A percentile compares a stretch with the other conserved stretches of the same genome.
phyloP scores from a whole-genome alignment of 2,329 filamentous ascomycete species.

The Botryotinia narcissicola region DNA sequence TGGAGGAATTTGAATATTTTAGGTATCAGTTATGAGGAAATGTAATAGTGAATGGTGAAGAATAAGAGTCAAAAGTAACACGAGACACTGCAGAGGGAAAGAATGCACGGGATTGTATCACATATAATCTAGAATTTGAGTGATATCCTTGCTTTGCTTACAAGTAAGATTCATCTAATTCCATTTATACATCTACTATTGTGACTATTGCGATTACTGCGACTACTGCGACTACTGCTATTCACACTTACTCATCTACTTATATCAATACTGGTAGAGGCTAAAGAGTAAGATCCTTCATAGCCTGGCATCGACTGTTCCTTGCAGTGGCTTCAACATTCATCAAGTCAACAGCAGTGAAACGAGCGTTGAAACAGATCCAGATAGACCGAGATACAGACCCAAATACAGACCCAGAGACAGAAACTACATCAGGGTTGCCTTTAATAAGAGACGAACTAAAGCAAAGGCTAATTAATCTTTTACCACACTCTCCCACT shows the following conservation, averaged over 20 bases:
- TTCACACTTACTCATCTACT: neutral
- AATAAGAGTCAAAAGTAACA: neutral
- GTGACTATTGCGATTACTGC: neutral
- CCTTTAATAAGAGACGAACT: neutral
- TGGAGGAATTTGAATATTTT: neutral
- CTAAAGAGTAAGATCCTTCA: neutral
- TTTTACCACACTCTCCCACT: neutral
- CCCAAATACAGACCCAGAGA: neutral
- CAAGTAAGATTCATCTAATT: neutral
- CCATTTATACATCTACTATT: neutral
- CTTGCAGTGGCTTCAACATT: neutral
- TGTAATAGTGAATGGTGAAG: neutral
- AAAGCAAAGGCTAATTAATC: neutral
- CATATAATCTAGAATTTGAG: neutral
- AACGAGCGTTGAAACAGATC: neutral
- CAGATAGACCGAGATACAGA: neutral
- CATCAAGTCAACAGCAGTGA: neutral
- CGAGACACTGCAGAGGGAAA: neutral
- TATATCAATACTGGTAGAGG: neutral
- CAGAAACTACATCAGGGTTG: neutral
- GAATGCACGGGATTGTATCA: constrained; percentile 1
- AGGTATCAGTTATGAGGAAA: neutral
- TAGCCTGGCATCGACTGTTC: neutral
- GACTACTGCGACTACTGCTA: neutral
- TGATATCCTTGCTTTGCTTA: constrained; percentile 7